A percentile compares a stretch with the other conserved stretches of the same genome.
These are phyloP conservation scores for Emmonsiellopsis sp. DNA, from an alignment of 2,329 filamentous ascomycete species.

Conservation along the genomic window DNA sequence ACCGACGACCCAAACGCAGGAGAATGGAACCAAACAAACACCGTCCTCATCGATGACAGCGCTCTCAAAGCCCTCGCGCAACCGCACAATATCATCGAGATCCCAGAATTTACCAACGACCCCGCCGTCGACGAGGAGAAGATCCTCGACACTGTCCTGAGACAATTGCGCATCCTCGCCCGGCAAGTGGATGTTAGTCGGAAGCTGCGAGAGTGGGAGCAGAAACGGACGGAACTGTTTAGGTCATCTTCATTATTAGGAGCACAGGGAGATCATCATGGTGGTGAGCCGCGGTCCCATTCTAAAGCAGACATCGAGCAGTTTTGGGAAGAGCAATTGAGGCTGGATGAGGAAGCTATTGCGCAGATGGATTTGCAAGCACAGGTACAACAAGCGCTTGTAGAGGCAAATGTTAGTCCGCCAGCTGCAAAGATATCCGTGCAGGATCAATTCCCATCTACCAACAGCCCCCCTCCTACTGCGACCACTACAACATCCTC, in stretches of 20 bases:
- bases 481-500: too few species aligned
- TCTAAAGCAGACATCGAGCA: not conserved
- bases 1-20: not conserved
- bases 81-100: constrained; percentile 70
- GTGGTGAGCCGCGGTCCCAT: not conserved
- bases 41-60: constrained; percentile 82
- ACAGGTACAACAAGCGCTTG: not conserved
- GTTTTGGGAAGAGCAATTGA: constrained; percentile 2
- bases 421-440: too few species aligned
- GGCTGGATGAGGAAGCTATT: constrained; percentile 1
- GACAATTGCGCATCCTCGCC: constrained; percentile 44
- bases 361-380: not conserved
- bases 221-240: not conserved
- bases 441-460: too few species aligned
- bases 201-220: constrained; percentile 29
- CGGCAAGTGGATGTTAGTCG: constrained; percentile 42
- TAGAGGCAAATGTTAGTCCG: not conserved
- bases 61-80: constrained; percentile 70
- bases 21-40: constrained; percentile 73
- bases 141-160: constrained; percentile 43
- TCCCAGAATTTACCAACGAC: constrained; percentile 61
- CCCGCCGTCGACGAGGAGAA: constrained; percentile 32
- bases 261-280: not conserved
- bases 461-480: too few species aligned
- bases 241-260: not conserved